Evolutionary conservation across 192 early-diverging fungal species (phyloP), one percentile per base, ranked within the genome.

Genomic region (Dissophora globulifera): DNA sequence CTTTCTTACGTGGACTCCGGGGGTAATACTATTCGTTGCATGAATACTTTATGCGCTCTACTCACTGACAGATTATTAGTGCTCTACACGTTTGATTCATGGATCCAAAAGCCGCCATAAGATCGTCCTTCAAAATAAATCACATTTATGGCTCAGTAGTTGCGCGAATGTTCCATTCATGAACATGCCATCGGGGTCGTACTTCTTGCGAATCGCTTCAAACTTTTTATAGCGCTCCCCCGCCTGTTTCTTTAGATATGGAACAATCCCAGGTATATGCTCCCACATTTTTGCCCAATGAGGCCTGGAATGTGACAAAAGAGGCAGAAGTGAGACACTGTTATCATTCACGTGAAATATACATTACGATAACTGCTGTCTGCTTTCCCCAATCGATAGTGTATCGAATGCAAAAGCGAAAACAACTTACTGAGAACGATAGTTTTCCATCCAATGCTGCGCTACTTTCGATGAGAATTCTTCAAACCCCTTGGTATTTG

Each of bases 281-380:
- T 81, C 74, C 74, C 80, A 81, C 38, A 52, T 33, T 61, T 81
- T 81, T 1, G 68, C 80, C 74, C 78, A 79, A 45, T 79, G 78
- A 7, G 68, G 64, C 32, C 64, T 65, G 17, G 16, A 31, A 15
- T n/a, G 26, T n/a, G 38, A 40, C 3, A 23, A 5, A 41, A 43
- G 17, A 55, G 22, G 1, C 42, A 17, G 43, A 42, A 20, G 5
- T 41, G 17, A 17, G 27, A 45, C n/a, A n/a, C n/a, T n/a, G n/a
- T n/a, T n/a, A n/a, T n/a, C n/a, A n/a, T n/a, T n/a, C n/a, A n/a
- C n/a, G n/a, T n/a, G n/a, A n/a, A n/a, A n/a, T n/a, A n/a, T n/a
- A n/a, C n/a, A n/a, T n/a, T n/a, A n/a, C n/a, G n/a, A n/a, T n/a
- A n/a, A n/a, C n/a, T n/a, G n/a, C n/a, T n/a, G n/a, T 58, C 31